Evolutionary conservation across 2,329 filamentous ascomycete genomes (phyloP).

Genomic region (Grosmannia penicillata): DNA sequence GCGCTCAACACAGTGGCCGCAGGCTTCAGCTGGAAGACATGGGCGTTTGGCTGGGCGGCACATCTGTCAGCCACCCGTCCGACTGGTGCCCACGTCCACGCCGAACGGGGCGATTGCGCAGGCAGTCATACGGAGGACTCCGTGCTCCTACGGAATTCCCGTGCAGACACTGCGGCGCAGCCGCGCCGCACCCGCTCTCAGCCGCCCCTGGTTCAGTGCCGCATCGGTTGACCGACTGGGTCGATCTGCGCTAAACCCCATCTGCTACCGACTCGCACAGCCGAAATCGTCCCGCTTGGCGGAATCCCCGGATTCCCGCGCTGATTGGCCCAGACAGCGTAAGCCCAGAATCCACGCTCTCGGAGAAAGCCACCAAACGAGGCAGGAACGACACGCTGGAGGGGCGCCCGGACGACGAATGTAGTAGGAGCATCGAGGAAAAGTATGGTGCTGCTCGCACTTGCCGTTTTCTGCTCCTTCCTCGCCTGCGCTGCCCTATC

Average conservation of each 20-base stretch:
- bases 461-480: not conserved
- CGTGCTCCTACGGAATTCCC: too few relatives aligned
- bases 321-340: not conserved
- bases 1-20: too few relatives aligned
- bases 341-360: not conserved
- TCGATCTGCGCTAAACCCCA: slow-evolving; percentile 15
- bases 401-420: slow-evolving; percentile 1
- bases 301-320: not conserved
- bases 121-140: too few relatives aligned
- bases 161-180: too few relatives aligned
- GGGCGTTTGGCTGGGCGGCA: too few relatives aligned
- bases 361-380: not conserved
- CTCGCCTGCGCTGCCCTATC: not conserved
- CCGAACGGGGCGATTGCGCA: too few relatives aligned
- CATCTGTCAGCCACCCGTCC: too few relatives aligned
- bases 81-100: too few relatives aligned
- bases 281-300: not conserved
- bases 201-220: slow-evolving; percentile 2
- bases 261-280: slow-evolving; percentile 20
- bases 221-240: slow-evolving; percentile 9
- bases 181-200: not conserved
- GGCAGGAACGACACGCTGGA: slow-evolving; percentile 2
- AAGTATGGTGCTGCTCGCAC: not conserved
- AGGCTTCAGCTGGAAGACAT: too few relatives aligned
- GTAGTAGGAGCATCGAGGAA: slow-evolving; percentile 4